Percentiles rank a stretch among this genome's conserved stretches.
phyloP scores from a whole-genome alignment of 2,329 filamentous ascomycete genomes.

The Ascocoryne sarcoides region DNA sequence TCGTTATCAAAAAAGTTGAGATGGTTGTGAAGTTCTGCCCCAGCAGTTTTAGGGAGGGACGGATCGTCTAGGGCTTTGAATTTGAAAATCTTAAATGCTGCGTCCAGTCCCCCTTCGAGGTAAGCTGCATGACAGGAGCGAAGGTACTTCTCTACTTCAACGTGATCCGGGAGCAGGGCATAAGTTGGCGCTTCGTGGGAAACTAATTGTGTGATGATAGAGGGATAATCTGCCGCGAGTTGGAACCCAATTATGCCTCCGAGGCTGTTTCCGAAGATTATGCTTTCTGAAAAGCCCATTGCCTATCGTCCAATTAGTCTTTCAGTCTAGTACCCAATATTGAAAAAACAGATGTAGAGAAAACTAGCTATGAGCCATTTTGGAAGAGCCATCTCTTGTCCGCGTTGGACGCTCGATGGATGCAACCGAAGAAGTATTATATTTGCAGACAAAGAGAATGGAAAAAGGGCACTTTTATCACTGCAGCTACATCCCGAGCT shows the following conservation, averaged over 20 bases:
- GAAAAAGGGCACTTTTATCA: conserved; percentile 21
- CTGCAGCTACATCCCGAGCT: conserved; percentile 26
- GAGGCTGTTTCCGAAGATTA: conserved; percentile 46
- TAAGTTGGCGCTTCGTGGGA: conserved; percentile 26
- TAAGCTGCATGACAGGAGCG: conserved; percentile 18
- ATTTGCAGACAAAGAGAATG: background rate
- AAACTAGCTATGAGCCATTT: no score
- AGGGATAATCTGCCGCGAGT: conserved; percentile 27
- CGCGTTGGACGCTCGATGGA: no score
- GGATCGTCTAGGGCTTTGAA: conserved; percentile 25
- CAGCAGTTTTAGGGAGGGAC: conserved; percentile 10
- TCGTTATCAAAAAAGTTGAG: conserved; percentile 28
- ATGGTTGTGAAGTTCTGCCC: conserved; percentile 18
- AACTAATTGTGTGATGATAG: conserved; percentile 26
- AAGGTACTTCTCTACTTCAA: conserved; percentile 20
- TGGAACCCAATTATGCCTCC: conserved; percentile 27
- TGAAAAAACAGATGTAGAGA: no score
- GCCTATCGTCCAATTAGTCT: no score
- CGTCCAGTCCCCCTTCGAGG: conserved; percentile 16
- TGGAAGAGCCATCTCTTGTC: no score
- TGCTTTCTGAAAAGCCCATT: conserved; percentile 65
- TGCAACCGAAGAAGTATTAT: no score
- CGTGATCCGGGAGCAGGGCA: conserved; percentile 22
- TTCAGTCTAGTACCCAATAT: no score
- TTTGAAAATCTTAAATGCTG: conserved; percentile 15